Conservation (phyloP, 1,139 yeast species). For the Pichia sp. region DNA sequence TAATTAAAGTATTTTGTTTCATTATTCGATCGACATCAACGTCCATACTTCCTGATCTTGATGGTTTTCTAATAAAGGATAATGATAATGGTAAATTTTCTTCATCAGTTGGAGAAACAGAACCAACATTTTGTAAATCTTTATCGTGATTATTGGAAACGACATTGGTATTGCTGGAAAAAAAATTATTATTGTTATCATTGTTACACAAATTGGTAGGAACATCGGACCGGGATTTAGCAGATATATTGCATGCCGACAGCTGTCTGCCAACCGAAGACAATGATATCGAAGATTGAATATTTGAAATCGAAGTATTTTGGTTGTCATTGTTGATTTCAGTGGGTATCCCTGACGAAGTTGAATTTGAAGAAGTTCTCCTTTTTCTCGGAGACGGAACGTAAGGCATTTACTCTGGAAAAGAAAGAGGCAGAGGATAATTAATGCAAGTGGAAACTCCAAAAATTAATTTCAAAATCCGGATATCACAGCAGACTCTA, state of each 20-base stretch:
- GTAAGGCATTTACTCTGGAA: constrained; percentile 12
- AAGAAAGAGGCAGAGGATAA: too few species aligned
- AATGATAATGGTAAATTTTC: constrained; percentile 26
- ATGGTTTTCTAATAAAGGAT: constrained; percentile 27
- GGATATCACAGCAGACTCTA: too few species aligned
- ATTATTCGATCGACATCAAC: constrained; percentile 22
- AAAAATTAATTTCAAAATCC: too few species aligned
- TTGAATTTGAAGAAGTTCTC: background rate
- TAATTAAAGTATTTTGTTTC: constrained; percentile 28
- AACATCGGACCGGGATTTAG: too few species aligned
- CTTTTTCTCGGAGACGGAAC: constrained; percentile 14
- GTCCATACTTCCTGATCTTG: constrained; percentile 23
- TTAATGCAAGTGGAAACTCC: too few species aligned
- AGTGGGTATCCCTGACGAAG: background rate
- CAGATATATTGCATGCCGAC: too few species aligned
- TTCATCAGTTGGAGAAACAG: constrained; percentile 9
- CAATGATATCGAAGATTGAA: too few species aligned
- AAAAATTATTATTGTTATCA: background rate
- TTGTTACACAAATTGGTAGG: background rate
- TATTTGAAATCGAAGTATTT: too few species aligned
- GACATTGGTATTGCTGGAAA: too few species aligned
- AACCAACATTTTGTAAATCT: background rate
- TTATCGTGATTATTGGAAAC: background rate
- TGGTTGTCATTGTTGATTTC: too few species aligned
- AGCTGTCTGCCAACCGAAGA: too few species aligned